Base-by-base conservation (phyloP, 345 rosid genomes). In the Eucalyptus grandis region DNA sequence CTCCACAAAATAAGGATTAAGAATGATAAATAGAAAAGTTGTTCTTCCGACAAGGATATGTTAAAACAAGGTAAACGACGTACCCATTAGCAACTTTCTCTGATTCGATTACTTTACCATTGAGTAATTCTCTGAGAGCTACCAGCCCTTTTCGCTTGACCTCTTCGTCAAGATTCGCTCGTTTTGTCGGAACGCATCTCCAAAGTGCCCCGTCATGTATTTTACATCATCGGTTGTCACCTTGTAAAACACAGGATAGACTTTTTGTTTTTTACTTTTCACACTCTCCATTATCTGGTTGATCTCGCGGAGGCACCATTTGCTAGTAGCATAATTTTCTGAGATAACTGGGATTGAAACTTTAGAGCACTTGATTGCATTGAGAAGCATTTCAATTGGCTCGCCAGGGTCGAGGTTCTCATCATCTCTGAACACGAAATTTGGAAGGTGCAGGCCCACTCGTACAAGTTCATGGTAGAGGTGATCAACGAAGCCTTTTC, bases 121-220 rank as follows among this genome's bases (percentile, higher is more conserved):
- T 0, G 1, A 56, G 13, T 56, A 1, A 1, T 56, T 56, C 62
- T 10, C 0, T 2, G 12, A 54, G 60, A 5, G 60, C 60, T 21
- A 1, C 2, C 60, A 0, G 27, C 60, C 60, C 60, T 54, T 9
- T 4, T 21, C 0, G 5, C 27, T 54, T 21, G 60, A 54, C 3
- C 2, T 54, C 11, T 9, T 56, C 13, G 6, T n/a, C n/a, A n/a
- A n/a, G n/a, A n/a, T n/a, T n/a, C n/a, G n/a, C n/a, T n/a, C n/a
- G n/a, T n/a, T n/a, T n/a, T n/a, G n/a, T n/a, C 49, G 12, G 49
- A 47, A 47, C 0, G 30, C 62, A 1, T 5, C 0, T 9, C 27
- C 62, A 10, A 56, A 56, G 0, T 5, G 0, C 1, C n/a, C 14
- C 0, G 0, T 0, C 14, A 24, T 5, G 3, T 26, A 4, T 58